Evolutionary conservation across 2,329 filamentous ascomycete genomes (phyloP), one percentile per base, ranked within the genome.

Genomic region (Apiospora aurea): DNA sequence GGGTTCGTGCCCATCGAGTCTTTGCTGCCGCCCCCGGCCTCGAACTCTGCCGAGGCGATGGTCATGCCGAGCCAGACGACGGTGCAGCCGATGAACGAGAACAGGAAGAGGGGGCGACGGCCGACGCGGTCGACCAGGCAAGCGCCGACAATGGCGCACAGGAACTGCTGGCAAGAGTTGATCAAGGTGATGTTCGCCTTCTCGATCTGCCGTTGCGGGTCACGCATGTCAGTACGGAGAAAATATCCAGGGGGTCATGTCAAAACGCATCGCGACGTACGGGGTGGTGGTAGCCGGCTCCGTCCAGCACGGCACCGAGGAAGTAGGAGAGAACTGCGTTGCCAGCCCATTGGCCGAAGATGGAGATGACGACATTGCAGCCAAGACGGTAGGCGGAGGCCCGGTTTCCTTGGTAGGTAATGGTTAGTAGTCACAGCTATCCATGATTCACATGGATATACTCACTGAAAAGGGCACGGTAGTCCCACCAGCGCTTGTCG

Each of bases 151-250:
- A 87, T 82, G 57, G 86, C 86, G 74, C 83, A 86, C 70, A 83
- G 75, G 77, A 88, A 85, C 75, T 87, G 85, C 76, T 86, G 83
- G 71, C 84, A 85, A 41, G 83, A 83, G 79, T 88, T 86, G 77
- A 87, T 86, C 44, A 89, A 83, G 11, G 84, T 87, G 73, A 89
- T 83, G 76, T 88, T 85, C 69, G 84, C 82, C 75, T 87, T 83
- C 26, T 77, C 77, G 61, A 81, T 79, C 57, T 64, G n/a, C 34
- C 14, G 8, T n/a, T 11, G 16, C 5, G 8, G 7, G 1, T 14
- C 18, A 6, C 18, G 6, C 18, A 41, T n/a, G n/a, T 64, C 11
- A 64, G 57, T 6, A 61, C 29, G 41, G 4, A 6, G 44, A 24
- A 51, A 51, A 26, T 4, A 2, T 13, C 5, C 18, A 14, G 8